Percentiles rank a stretch among this genome's conserved stretches.
Evolutionary conservation across 2,329 filamentous ascomycete genomes (phyloP).

Genomic region (Botrytis deweyae): DNA sequence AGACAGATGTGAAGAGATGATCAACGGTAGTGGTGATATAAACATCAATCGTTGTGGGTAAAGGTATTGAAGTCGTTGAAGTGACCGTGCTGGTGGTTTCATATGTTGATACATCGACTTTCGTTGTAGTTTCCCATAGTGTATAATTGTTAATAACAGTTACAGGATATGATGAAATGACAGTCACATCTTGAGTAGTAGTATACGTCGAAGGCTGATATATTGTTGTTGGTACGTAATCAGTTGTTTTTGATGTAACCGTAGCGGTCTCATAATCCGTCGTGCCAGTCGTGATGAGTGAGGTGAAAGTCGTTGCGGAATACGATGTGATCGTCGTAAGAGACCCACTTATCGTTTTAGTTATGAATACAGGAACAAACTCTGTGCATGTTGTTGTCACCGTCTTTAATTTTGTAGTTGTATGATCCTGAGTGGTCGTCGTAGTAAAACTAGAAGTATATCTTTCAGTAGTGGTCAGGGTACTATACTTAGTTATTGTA

Average conservation of each 20-base stretch:
- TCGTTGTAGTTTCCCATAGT: slow-evolving; percentile 7
- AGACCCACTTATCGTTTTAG: slow-evolving; percentile 8
- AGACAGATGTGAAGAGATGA: slow-evolving; percentile 2
- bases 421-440: slow-evolving; percentile 5
- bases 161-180: slow-evolving; percentile 20
- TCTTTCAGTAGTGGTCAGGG: slow-evolving; percentile 25
- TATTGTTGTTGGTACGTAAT: slow-evolving; percentile 4
- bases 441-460: slow-evolving; percentile 19
- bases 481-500: slow-evolving; percentile 28
- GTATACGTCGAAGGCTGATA: slow-evolving; percentile 14
- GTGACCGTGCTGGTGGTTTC: slow-evolving; percentile 7
- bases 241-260: neutral
- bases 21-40: neutral
- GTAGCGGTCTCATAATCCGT: slow-evolving; percentile 20
- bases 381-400: slow-evolving; percentile 12
- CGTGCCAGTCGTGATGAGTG: neutral
- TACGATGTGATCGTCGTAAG: slow-evolving; percentile 20
- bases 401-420: slow-evolving; percentile 5
- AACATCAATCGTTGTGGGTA: slow-evolving; percentile 4
- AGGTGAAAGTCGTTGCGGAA: slow-evolving; percentile 22
- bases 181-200: neutral
- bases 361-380: slow-evolving; percentile 4
- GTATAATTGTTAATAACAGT: slow-evolving; percentile 21
- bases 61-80: slow-evolving; percentile 6
- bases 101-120: slow-evolving; percentile 2